phyloP scores from a whole-genome alignment of 805 yeast species.

The Sugiyamaella qingdaonensis region DNA sequence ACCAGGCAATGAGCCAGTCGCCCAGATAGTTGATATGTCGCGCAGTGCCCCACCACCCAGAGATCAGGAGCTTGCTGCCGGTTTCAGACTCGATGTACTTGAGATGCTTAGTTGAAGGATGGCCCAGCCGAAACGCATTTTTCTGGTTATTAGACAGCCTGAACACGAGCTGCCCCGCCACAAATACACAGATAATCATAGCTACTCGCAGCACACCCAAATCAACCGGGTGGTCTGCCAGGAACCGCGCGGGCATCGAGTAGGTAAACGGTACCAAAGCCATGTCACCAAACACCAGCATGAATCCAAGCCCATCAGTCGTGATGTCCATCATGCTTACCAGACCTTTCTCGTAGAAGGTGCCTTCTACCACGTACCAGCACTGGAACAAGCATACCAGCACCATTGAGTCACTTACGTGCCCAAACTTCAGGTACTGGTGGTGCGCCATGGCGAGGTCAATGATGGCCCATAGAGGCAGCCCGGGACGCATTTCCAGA shows the following conservation, averaged over 20 bases:
- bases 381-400: constrained; percentile 68
- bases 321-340: constrained; percentile 94
- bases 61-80: constrained; percentile 75
- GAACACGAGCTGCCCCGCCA: constrained; percentile 75
- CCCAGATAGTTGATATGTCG: constrained; percentile 96
- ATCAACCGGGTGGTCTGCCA: constrained; percentile 58
- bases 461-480: constrained; percentile 77
- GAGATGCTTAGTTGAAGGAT: constrained; percentile 55
- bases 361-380: constrained; percentile 86
- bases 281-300: constrained; percentile 93
- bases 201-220: constrained; percentile 43
- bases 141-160: constrained; percentile 81
- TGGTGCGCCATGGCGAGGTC: constrained; percentile 77
- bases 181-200: constrained; percentile 46
- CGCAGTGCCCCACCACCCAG: constrained; percentile 94
- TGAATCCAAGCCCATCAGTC: constrained; percentile 95
- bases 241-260: constrained; percentile 77
- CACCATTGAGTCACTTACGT: constrained; percentile 65
- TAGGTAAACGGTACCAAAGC: constrained; percentile 91
- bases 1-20: constrained; percentile 86
- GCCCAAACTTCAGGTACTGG: constrained; percentile 60
- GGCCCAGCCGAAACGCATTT: constrained; percentile 75
- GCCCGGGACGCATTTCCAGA: constrained; percentile 93
- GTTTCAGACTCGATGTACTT: constrained; percentile 65
- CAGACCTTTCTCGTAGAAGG: constrained; percentile 82